Evolutionary conservation across 2,329 filamentous ascomycete species (phyloP).

Genomic region (Claviceps digitariae): DNA sequence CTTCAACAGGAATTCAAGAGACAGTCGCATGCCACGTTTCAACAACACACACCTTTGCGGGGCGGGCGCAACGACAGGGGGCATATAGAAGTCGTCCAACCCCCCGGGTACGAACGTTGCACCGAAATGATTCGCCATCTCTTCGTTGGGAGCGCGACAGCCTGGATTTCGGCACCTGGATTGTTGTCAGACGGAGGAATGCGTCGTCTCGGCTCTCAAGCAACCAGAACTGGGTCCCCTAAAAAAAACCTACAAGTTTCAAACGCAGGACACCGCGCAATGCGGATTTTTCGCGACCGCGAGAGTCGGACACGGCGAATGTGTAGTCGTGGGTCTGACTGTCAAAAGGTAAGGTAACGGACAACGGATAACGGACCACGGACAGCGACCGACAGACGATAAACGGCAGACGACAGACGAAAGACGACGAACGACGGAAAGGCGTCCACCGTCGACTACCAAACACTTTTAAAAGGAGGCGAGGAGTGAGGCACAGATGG

Average conservation of each 20-base stretch:
- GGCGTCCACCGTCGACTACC: neutral
- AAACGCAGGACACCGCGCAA: neutral
- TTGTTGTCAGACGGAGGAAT: neutral
- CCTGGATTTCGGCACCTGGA: constrained; percentile 1
- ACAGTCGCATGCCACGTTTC: constrained; percentile 1
- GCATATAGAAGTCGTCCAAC: constrained; percentile 47
- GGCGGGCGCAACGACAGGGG: constrained; percentile 42
- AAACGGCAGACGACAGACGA: neutral
- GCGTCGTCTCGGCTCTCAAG: neutral
- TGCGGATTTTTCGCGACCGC: neutral
- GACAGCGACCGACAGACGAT: too few relatives aligned
- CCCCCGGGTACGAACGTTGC: constrained; percentile 47
- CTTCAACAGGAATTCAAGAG: neutral
- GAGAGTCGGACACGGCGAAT: neutral
- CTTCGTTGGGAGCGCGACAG: constrained; percentile 10
- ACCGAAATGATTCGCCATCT: constrained; percentile 24
- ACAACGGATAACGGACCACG: too few relatives aligned
- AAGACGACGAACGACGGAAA: neutral
- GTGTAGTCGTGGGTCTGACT: neutral
- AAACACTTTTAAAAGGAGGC: neutral
- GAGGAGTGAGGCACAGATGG: neutral
- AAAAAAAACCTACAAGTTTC: neutral
- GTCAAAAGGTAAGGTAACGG: too few relatives aligned
- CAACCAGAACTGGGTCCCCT: neutral
- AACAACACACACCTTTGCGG: constrained; percentile 40